Evolutionary conservation across 225 moss, liverwort and hornwort species (phyloP), one percentile per base, ranked within the genome.

Genomic region (Sphagnum contortum): DNA sequence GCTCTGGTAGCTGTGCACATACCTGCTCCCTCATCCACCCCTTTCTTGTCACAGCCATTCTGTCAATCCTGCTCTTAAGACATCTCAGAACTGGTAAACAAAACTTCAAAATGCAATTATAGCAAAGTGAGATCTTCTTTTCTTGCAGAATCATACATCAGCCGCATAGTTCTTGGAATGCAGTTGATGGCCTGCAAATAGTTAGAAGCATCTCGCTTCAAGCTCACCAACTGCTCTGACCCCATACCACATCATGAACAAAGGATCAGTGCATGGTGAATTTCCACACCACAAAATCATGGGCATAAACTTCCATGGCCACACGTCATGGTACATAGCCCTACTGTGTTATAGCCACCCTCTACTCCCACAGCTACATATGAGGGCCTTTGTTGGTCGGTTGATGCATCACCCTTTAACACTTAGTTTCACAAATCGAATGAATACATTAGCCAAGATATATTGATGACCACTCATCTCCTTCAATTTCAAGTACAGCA

Each of bases 1-100:
- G 76, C 98, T 98, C 80, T 98, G 98, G 73, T 98, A 98, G 77
- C 98, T 98, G 70, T 98, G 98, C 69, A 98, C 98, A 60, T 93
- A 98, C 96, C 92, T 96, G 80, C 51, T 57, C 29, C 67, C 50
- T 54, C 65, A 76, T 50, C 12, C 9, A 8, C 8, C 6, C 52
- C 52, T 9, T 29, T 60, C 45, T 48, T 12, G 5, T 46, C 29
- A 14, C 49, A 12, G 8, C 57, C n/a, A 29, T 29, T 3, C 66
- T 52, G 6, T 13, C 3, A 50, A 57, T 8, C 52, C 45, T 45
- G 45, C 4, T 5, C n/a, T 8, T 52, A 4, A 62, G 7, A 11
- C 45, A 45, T 48, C 45, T 4, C 6, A 12, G 44, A 44, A 59
- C 29, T 4, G 64, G 5, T 48, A 64, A 57, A 57, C 45, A 46